Evolutionary conservation across 257 asterid species (phyloP).

Genomic region (Handroanthus guayacan): DNA sequence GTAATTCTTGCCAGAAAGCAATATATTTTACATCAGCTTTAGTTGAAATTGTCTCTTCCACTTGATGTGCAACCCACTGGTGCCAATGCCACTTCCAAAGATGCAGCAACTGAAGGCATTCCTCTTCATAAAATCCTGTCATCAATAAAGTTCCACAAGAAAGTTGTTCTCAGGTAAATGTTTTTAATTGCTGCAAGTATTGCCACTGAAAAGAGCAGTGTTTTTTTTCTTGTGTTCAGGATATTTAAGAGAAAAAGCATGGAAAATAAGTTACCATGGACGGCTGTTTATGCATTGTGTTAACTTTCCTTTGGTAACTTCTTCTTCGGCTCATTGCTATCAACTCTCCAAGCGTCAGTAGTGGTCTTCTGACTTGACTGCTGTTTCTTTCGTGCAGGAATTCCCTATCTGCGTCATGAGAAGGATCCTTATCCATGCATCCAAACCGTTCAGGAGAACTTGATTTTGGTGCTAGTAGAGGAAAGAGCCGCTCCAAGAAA

Average conservation of each 20-base stretch:
- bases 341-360: slow-evolving; percentile 88
- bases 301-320: slow-evolving; percentile 69
- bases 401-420: slow-evolving; percentile 30
- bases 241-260: neutral
- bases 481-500: slow-evolving; percentile 91
- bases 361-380: slow-evolving; percentile 52
- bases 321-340: slow-evolving; percentile 89
- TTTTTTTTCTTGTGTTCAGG: neutral
- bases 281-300: slow-evolving; percentile 50
- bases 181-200: neutral
- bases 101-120: slow-evolving; percentile 57
- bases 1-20: slow-evolving; percentile 2
- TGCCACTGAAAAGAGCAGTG: neutral
- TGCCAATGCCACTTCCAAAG: slow-evolving; percentile 52
- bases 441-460: slow-evolving; percentile 40
- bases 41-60: slow-evolving; percentile 77
- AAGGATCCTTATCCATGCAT: slow-evolving; percentile 37
- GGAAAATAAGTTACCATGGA: slow-evolving; percentile 54
- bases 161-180: slow-evolving; percentile 32
- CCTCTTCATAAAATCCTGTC: slow-evolving; percentile 64
- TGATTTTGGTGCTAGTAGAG: slow-evolving; percentile 57
- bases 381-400: slow-evolving; percentile 40
- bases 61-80: slow-evolving; percentile 52
- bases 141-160: slow-evolving; percentile 27
- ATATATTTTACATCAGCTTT: slow-evolving; percentile 50